phyloP scores from a whole-genome alignment of 148 eudicot genomes.

The Chenopodium formosanum region DNA sequence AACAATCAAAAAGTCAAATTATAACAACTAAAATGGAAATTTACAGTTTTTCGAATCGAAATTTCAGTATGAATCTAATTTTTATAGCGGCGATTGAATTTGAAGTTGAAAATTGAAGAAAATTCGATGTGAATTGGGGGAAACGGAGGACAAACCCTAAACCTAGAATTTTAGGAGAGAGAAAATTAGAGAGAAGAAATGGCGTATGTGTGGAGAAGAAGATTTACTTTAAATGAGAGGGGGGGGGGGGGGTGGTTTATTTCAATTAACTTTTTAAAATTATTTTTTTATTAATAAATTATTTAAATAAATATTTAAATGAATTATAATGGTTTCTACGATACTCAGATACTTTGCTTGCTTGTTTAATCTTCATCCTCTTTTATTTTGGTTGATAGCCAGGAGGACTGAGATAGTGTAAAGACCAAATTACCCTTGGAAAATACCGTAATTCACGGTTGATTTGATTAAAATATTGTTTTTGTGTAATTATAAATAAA shows the following conservation, averaged over 20 bases:
- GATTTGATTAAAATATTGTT: not conserved
- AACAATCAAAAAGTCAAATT: conserved; percentile 22
- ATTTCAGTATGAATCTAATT: not conserved
- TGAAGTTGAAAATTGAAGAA: conserved; percentile 9
- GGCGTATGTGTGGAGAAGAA: conserved; percentile 11
- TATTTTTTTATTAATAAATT: not conserved
- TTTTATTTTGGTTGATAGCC: conserved; percentile 20
- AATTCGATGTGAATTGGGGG: conserved; percentile 19
- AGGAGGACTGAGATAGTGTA: conserved; percentile 9
- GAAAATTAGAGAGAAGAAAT: conserved; percentile 8
- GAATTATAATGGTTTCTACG: too few relatives aligned
- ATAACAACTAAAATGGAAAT: not conserved
- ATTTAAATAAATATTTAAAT: not conserved
- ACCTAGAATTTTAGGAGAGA: not conserved
- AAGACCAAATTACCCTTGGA: conserved; percentile 34
- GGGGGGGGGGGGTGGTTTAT: conserved; percentile 3
- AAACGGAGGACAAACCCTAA: conserved; percentile 25
- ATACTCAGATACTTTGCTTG: conserved; percentile 8
- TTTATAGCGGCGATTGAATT: not conserved
- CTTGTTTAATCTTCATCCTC: conserved; percentile 13
- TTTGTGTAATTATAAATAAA: not conserved
- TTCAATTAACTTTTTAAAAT: not conserved
- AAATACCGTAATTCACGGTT: not conserved
- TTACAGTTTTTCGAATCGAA: conserved; percentile 11
- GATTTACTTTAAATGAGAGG: conserved; percentile 5